Conservation (phyloP, 78 protist genomes). For the Dictyostelium citrinum region DNA sequence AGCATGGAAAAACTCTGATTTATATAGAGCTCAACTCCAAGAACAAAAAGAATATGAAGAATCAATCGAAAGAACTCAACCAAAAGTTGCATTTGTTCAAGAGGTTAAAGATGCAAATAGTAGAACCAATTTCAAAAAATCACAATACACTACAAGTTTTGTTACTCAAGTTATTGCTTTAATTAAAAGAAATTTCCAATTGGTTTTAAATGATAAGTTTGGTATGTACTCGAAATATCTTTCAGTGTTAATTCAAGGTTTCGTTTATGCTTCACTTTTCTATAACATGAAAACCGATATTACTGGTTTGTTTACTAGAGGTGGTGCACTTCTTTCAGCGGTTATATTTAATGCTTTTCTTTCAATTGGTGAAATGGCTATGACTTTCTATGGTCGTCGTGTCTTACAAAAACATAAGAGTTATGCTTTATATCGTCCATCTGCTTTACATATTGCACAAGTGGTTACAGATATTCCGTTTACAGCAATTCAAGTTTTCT, state of each 20-base stretch:
- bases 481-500: not conserved
- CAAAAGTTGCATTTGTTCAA: conserved; percentile 13
- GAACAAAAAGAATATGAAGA: conserved; percentile 22
- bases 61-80: conserved; percentile 8
- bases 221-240: not conserved
- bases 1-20: conserved; percentile 22
- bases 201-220: conserved; percentile 36
- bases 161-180: conserved; percentile 68
- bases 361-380: conserved; percentile 28
- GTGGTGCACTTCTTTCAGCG: conserved; percentile 55
- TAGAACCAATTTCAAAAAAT: not conserved
- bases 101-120: conserved; percentile 25
- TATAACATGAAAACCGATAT: not conserved
- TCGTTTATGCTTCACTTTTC: conserved; percentile 38
- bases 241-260: conserved; percentile 25
- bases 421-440: conserved; percentile 69
- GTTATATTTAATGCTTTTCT: conserved; percentile 26
- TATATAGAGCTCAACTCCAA: not conserved
- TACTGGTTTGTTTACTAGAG: conserved; percentile 53
- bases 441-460: conserved; percentile 57
- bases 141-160: conserved; percentile 41
- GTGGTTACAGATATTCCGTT: conserved; percentile 57
- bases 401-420: conserved; percentile 57
- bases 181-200: conserved; percentile 4
- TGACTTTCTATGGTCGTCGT: conserved; percentile 41